Evolutionary conservation across 306 rosid species (phyloP), one percentile per base, ranked within the genome.

Genomic region (Abrus pulchellus): DNA sequence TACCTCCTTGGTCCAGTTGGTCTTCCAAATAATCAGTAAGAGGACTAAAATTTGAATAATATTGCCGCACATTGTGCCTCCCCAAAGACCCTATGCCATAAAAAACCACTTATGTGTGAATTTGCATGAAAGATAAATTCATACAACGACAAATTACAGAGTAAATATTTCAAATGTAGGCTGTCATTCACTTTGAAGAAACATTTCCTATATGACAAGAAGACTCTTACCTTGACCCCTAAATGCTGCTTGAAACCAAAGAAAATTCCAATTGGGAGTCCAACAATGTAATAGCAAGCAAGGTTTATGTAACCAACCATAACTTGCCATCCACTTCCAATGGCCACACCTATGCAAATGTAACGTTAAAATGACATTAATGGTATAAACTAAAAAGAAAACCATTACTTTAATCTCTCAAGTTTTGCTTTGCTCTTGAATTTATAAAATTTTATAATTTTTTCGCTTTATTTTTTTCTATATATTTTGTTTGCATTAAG

Each of bases 301-400:
- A 89, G 76, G 84, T 87, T 85, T 81, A 91, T 85, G 32, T 85
- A 86, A 81, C 77, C 93, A 64, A 85, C 89, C 79, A 80, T 85
- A 33, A 86, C 80, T 83, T 89, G 97, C 93, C 94, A 82, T 70
- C 94, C 94, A 54, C 90, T 80, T 47, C 92, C 91, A 70, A 85
- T 63, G 3, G 88, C 92, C 52, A 90, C 91, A 27, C 94, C 92
- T 86, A 53, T 60, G 4, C 4, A 36, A 36, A 36, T 36, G 4
- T 4, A 36, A 36, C 4, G 4, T 36, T 36, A 36, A 36, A 36
- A 36, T 36, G 4, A 1, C 40, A 36, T 36, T 0, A 13, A 5
- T 12, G 4, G 28, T 10, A 33, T 1, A 33, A 50, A 48, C 20
- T 12, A 12, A 4, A 1, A 13, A 0, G 0, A 20, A 20, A 20